Evolutionary conservation across 202 grass and related monocot species (phyloP), one percentile per base, ranked within the genome.

Genomic region (Panicum virgatum): DNA sequence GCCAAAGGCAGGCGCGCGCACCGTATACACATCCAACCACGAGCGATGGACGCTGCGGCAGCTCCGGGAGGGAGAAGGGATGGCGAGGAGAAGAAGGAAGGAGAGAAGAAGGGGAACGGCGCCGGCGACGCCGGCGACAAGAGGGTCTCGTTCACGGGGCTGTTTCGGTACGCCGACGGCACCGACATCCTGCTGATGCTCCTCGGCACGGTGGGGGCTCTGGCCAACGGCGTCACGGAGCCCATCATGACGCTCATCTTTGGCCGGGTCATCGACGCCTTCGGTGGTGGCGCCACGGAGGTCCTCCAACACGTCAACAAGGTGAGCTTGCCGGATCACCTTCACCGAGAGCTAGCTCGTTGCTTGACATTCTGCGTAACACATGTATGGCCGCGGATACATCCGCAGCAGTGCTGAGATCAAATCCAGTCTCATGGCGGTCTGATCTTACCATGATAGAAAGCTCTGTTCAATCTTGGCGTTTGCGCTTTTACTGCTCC

Each of bases 231-330:
- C 47, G 48, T 94, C 42, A 84, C 94, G 66, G 88, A 92, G 84
- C 94, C 94, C 62, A 71, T 90, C 68, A 92, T 94, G 92, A 87
- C 91, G 1, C 52, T 94, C 77, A 85, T 97, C 79, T 97, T 97
- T 40, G 92, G 94, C 83, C 77, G 94, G 71, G 53, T 87, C 44
- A 80, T 91, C 82, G 58, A 97, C 73, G 90, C 88, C 65, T 97
- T 94, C 66, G 94, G 94, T 62, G 85, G 44, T 66, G 44, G 53
- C 80, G 1, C 0, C 62, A 4, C 2, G 5, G 34, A 19, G 61
- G 77, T 92, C 73, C 90, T 96, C 83, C 0, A 23, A 66, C 93
- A 86, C 52, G 93, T 96, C 56, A 86, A 83, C 93, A 18, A 88
- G 61, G 93, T 96, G 48, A 79, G 79, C 39, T 69, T 0, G 11